Base-by-base conservation (phyloP, 2,329 filamentous ascomycete genomes). In the Colletotrichum sp. region DNA sequence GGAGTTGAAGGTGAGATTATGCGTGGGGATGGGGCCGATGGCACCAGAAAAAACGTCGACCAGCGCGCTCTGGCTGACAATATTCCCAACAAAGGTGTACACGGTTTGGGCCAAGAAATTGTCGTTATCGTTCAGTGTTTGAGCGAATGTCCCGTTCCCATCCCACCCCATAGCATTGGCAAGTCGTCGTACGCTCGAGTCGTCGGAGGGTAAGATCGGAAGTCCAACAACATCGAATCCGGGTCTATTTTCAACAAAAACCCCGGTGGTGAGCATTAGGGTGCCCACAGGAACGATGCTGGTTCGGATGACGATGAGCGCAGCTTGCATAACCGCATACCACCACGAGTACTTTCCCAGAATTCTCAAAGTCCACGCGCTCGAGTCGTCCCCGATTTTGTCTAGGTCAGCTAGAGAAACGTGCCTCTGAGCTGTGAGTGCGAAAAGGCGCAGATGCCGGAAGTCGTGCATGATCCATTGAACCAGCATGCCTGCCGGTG, bases 401-500 rank as follows among this genome's bases (percentile, higher is more conserved):
- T 73, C 64, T 16, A 73, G 30, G 13, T 73, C 70, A 5, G 70
- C 63, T 18, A 69, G 36, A 12, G 30, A 30, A 2, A 73, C 70
- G 8, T 64, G 64, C 13, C 56, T 38, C 36, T 73, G 71, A 24
- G 71, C 71, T 7, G 71, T 63, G 12, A 73, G 65, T 26, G 65
- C 71, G 32, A 69, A 73, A 13, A 73, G 56, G 5, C 71, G 64
- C 5, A 73, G 56, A 5, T 73, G 71, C 9, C 71, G 65, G 24
- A 73, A 73, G 4, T 63, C 58, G 65, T 69, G 64, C 71, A 69
- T 73, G 24, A 73, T 73, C 71, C 71, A 69, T 34, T 73, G 71
- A 5, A 73, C 71, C 30, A 73, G 10, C 71, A 73, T 73, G 14
- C 71, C 71, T 4, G 71, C 71, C 9, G 71, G 71, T 5, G 71